Base-by-base conservation (phyloP, 805 yeast genomes). In the Hemisphaericaspora nanyangensis region DNA sequence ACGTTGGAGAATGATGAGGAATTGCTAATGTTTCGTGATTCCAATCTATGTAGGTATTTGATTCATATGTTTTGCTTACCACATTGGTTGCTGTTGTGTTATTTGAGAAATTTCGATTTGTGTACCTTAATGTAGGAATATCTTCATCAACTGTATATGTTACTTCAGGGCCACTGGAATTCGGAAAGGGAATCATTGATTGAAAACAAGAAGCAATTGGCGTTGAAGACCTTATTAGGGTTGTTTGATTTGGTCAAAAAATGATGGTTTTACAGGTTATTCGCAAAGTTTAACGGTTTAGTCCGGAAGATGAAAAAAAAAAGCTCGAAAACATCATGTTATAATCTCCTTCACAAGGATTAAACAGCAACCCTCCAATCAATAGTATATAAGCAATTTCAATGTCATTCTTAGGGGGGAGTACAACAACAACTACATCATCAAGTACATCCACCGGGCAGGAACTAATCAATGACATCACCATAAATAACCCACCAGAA, bases 401-500 rank as follows among this genome's bases (percentile, higher is more conserved):
- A n/a, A 67, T 68, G 74, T 66, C 76, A 22, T 70, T 65, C 47
- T 56, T 65, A 39, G 50, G 54, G 31, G 34, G 38, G 3, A 25
- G 18, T 5, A 49, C 58, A 35, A 41, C 59, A 6, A 39, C 55
- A 6, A 26, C 54, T 6, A 36, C 49, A 10, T 40, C 60, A 1
- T 45, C 60, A 6, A 50, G 70, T n/a, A 70, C 73, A 6, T 70
- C 72, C 25, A 72, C 74, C 7, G 69, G 77, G 27, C 77, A 74
- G 53, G 87, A 80, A 43, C 63, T 85, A 42, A 75, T 80, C 49
- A 79, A 81, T 55, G 95, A 87, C 60, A 74, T 83, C 40, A 68
- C 77, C 27, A 70, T 88, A 29, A 75, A 77, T 44, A 83, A 84
- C 52, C 86, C 91, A 3, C 95, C 96, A n/a, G 95, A 86, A 46